These are phyloP conservation scores for Terfezia boudieri DNA, from an alignment of 495 filamentous ascomycete species.

Conservation along the genomic window DNA sequence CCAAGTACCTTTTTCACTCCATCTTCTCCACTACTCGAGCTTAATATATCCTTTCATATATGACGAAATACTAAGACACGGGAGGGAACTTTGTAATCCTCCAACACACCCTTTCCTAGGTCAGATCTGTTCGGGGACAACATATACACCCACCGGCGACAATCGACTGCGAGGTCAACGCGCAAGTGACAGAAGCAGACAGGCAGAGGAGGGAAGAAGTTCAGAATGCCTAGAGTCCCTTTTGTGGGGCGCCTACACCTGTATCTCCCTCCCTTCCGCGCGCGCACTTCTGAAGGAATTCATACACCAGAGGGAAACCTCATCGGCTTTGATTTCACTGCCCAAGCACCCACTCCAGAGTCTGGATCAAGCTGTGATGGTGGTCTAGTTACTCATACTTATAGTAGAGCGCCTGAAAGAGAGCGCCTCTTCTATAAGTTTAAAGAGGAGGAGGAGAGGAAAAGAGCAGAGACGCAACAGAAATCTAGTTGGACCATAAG, in stretches of 20 bases:
- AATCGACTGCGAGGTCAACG: neutral
- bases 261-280: slow-evolving; percentile 24
- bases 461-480: neutral
- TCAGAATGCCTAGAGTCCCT: slow-evolving; percentile 47
- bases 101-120: no score
- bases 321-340: neutral
- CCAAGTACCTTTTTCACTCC: no score
- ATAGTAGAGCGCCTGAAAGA: neutral
- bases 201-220: neutral
- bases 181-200: neutral
- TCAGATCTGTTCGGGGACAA: neutral
- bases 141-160: neutral
- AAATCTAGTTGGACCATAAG: neutral
- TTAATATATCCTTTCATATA: no score
- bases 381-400: no score
- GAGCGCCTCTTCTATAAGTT: neutral
- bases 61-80: neutral
- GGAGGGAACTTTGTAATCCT: neutral
- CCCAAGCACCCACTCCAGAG: neutral
- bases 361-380: no score
- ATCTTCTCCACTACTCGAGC: no score
- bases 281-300: neutral
- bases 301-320: neutral
- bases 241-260: slow-evolving; percentile 64
- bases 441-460: neutral